Evolutionary conservation across 495 filamentous ascomycete species (phyloP), one percentile per base, ranked within the genome.

Genomic region (Aspergillus homomorphus): DNA sequence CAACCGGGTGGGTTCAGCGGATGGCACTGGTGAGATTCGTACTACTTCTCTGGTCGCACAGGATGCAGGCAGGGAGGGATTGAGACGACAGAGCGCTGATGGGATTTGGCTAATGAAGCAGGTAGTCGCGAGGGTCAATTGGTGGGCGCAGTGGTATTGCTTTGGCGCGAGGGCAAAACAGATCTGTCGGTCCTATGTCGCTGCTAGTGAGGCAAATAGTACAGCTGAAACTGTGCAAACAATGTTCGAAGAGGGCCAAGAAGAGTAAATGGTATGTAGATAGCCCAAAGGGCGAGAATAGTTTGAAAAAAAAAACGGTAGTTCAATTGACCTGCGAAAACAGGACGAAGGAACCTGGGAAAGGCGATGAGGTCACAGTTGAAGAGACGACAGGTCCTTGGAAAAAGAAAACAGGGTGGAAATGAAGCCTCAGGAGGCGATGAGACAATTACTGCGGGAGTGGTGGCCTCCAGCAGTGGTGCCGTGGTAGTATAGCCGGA

Each of bases 91-190:
- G 23, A 21, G 19, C 16, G 45, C 55, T 57, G n/a, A 7, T 52
- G 18, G 33, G 21, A 33, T 20, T 4, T 23, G 30, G 45, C 41
- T 33, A 50, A 24, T 5, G 44, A 21, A 45, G 20, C 20, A 41
- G 26, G 41, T 1, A 48, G 51, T 45, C 20, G 59, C 59, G 51
- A 57, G 33, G 59, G 41, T 24, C 46, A 44, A 45, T 52, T 52
- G 54, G 54, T 38, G 41, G 64, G 61, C 53, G 61, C 61, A 63
- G 59, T 61, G 61, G 64, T 50, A 30, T 30, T 44, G 14, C 44
- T 14, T 43, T 53, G 20, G 26, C 28, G 51, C 28, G 18, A 30
- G 18, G 28, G 30, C 22, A 49, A 55, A 12, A 51, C 16, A 26
- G 44, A 22, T 24, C 33, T 30, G 19, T 53, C 42, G 38, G 51